These are phyloP conservation scores for Leucocoprinus leucothites DNA, from an alignment of 768 basidiomycete genomes.

Conservation along the genomic window DNA sequence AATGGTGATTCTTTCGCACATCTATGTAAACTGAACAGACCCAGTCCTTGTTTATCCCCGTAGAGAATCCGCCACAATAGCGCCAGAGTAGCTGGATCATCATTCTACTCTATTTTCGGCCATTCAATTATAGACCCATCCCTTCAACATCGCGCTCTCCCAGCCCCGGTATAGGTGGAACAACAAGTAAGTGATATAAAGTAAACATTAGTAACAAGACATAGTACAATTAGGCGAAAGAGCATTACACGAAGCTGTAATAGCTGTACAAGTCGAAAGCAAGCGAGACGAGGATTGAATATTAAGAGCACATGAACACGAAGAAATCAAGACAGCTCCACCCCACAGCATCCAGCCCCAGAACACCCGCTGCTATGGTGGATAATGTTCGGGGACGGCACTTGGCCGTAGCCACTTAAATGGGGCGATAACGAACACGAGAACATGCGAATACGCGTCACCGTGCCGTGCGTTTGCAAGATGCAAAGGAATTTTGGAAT, in stretches of 20 bases:
- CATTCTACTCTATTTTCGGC: slow-evolving; percentile 7
- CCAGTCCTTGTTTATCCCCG: background rate
- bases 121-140: background rate
- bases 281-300: slow-evolving; percentile 1
- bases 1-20: background rate
- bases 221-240: slow-evolving; percentile 1
- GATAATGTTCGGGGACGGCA: background rate
- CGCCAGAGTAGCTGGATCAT: background rate
- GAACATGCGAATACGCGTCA: slow-evolving; percentile 16
- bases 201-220: background rate
- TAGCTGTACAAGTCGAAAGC: slow-evolving; percentile 2
- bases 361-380: background rate
- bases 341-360: background rate
- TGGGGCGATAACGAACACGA: background rate
- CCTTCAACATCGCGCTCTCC: background rate
- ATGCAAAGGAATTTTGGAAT: slow-evolving; percentile 40
- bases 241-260: background rate
- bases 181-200: background rate
- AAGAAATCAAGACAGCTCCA: slow-evolving; percentile 11
- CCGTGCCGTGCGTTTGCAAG: slow-evolving; percentile 36
- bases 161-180: slow-evolving; percentile 11
- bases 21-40: background rate
- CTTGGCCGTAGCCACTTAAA: background rate
- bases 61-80: background rate
- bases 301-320: slow-evolving; percentile 8